These are phyloP conservation scores for Termitomyces titanicus DNA, from an alignment of 768 basidiomycete species.

Conservation along the genomic window DNA sequence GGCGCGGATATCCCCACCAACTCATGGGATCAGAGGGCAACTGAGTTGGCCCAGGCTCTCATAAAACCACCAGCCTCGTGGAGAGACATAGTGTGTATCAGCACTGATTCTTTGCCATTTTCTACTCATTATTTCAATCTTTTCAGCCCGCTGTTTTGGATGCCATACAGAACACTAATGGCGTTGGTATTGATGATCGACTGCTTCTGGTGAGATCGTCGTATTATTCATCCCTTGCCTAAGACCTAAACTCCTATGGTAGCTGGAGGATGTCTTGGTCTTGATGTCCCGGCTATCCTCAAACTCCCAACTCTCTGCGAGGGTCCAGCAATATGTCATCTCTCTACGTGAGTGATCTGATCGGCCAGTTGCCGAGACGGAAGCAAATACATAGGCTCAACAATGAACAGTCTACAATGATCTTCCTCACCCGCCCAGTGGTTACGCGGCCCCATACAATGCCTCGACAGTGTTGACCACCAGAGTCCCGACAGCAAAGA, in stretches of 20 bases:
- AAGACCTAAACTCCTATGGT: slow-evolving; percentile 6
- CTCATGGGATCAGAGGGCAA: slow-evolving; percentile 21
- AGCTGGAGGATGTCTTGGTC: slow-evolving; percentile 63
- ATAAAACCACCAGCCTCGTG: slow-evolving; percentile 22
- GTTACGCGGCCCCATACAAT: slow-evolving; percentile 35
- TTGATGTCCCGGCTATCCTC: slow-evolving; percentile 51
- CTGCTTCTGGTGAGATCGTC: slow-evolving; percentile 46
- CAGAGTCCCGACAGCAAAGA: slow-evolving; percentile 3
- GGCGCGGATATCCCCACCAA: slow-evolving; percentile 23
- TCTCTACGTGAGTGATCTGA: slow-evolving; percentile 44
- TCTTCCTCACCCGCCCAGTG: slow-evolving; percentile 69
- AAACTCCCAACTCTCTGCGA: slow-evolving; percentile 24
- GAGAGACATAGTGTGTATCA: slow-evolving; percentile 27
- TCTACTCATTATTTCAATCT: neutral
- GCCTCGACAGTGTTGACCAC: neutral
- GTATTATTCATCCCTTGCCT: neutral
- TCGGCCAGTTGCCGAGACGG: slow-evolving; percentile 8
- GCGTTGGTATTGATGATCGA: slow-evolving; percentile 53
- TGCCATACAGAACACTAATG: slow-evolving; percentile 36
- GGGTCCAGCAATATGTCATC: slow-evolving; percentile 49
- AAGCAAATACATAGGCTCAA: slow-evolving; percentile 7
- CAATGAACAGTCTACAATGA: slow-evolving; percentile 62
- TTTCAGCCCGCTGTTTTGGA: slow-evolving; percentile 46
- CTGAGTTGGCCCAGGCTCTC: slow-evolving; percentile 26
- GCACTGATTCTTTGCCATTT: neutral